Percentiles rank a stretch among this genome's conserved stretches.
Evolutionary conservation across 1,139 yeast genomes (phyloP).

Genomic region (Kodamaea plutei): DNA sequence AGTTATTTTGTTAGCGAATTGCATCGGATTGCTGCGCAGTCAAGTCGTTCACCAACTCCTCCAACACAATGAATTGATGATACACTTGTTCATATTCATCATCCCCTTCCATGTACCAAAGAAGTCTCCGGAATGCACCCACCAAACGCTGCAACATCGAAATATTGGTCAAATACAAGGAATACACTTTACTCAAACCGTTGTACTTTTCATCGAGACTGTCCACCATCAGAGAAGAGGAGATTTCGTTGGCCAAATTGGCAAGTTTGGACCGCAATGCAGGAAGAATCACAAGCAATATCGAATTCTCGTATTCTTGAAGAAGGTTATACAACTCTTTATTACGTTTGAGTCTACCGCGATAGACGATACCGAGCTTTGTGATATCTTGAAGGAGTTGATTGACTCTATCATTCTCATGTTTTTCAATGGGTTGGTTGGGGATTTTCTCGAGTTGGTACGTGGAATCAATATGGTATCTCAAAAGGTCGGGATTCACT

Average conservation of each 20-base stretch:
- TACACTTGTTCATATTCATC: conserved; percentile 8
- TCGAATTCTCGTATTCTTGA: conserved; percentile 27
- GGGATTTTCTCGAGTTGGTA: conserved; percentile 13
- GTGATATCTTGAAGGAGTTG: conserved; percentile 19
- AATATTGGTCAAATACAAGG: conserved; percentile 9
- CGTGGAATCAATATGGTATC: conserved; percentile 15
- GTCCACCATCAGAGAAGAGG: conserved; percentile 7
- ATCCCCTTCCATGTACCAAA: conserved; percentile 6
- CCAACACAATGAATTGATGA: conserved; percentile 11
- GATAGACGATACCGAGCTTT: conserved; percentile 20
- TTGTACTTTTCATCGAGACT: conserved; percentile 16
- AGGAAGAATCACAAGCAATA: conserved; percentile 28
- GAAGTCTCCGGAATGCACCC: conserved; percentile 6
- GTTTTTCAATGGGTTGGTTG: conserved; percentile 1
- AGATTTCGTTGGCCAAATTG: conserved; percentile 5
- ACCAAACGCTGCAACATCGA: conserved; percentile 10
- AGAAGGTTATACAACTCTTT: conserved; percentile 20
- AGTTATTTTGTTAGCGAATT: too few species aligned
- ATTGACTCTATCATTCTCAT: conserved; percentile 1
- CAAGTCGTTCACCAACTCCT: conserved; percentile 3
- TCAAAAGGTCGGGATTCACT: conserved; percentile 7
- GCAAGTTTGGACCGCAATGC: conserved; percentile 21
- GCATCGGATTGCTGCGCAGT: too few species aligned
- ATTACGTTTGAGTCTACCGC: conserved; percentile 19
- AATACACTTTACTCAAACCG: conserved; percentile 9